Percentiles rank a stretch among this genome's conserved stretches.
phyloP scores from a whole-genome alignment of 2,329 filamentous ascomycete genomes.

The Paracoccidioides lutzii region DNA sequence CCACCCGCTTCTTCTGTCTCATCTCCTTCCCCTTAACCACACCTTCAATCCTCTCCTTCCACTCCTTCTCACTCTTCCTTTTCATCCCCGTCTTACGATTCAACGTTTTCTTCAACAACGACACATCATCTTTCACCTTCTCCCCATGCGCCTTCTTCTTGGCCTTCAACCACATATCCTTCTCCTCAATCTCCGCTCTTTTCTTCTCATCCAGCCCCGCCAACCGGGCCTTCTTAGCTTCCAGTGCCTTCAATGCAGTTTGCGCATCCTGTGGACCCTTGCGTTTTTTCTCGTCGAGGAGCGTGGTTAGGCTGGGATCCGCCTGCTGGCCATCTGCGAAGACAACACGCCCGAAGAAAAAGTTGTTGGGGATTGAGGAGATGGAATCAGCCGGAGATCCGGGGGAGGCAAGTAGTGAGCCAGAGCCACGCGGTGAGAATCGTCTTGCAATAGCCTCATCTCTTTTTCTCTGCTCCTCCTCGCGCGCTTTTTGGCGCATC shows the following conservation, averaged over 20 bases:
- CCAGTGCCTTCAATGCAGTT: slow-evolving; percentile 70
- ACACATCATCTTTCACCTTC: slow-evolving; percentile 74
- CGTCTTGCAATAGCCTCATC: slow-evolving; percentile 45
- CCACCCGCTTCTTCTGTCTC: slow-evolving; percentile 69
- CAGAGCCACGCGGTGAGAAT: slow-evolving; percentile 44
- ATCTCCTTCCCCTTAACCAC: slow-evolving; percentile 65
- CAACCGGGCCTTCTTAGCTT: slow-evolving; percentile 75
- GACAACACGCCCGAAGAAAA: slow-evolving; percentile 81
- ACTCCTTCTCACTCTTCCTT: slow-evolving; percentile 83
- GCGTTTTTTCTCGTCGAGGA: slow-evolving; percentile 57
- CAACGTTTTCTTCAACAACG: slow-evolving; percentile 79
- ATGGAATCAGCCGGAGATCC: slow-evolving; percentile 36
- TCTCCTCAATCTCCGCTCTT: slow-evolving; percentile 76
- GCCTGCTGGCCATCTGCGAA: slow-evolving; percentile 76
- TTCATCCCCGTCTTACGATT: slow-evolving; percentile 86
- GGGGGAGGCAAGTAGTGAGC: slow-evolving; percentile 43
- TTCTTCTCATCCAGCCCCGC: slow-evolving; percentile 64
- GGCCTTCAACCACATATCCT: slow-evolving; percentile 87
- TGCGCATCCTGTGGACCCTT: slow-evolving; percentile 76
- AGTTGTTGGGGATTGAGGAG: slow-evolving; percentile 45
- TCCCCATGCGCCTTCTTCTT: slow-evolving; percentile 82
- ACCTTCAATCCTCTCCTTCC: slow-evolving; percentile 59
- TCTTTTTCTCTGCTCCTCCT: slow-evolving; percentile 57
- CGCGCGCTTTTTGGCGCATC: slow-evolving; percentile 59
- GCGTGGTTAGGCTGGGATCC: slow-evolving; percentile 52